Evolutionary conservation across 495 filamentous ascomycete genomes (phyloP).

Genomic region (Aspergillus carlsbadensis): DNA sequence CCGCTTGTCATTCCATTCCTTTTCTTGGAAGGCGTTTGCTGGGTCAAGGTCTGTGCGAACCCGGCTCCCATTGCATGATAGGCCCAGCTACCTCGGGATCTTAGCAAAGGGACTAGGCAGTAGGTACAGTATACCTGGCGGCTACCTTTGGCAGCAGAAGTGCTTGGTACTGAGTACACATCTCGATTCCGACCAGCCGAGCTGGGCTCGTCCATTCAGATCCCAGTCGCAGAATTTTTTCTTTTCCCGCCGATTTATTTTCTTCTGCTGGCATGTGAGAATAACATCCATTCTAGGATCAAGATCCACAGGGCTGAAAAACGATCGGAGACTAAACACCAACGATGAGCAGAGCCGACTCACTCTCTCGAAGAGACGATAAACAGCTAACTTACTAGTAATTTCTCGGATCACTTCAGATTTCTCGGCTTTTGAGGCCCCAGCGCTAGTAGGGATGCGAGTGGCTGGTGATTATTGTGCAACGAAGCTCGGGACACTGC

Average conservation of each 20-base stretch:
- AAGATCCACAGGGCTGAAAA: constrained; percentile 16
- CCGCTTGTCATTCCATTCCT: constrained; percentile 10
- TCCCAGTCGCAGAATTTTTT: constrained; percentile 5
- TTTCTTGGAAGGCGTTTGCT: constrained; percentile 14
- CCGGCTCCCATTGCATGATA: constrained; percentile 16
- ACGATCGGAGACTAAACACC: constrained; percentile 8
- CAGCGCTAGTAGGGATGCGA: not conserved
- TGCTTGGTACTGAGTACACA: not conserved
- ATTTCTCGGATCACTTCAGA: not conserved
- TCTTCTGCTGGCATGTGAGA: not conserved
- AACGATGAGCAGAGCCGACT: not conserved
- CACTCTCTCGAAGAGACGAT: not conserved
- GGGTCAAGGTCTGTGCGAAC: constrained; percentile 18
- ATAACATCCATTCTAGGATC: constrained; percentile 4
- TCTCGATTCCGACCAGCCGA: constrained; percentile 4
- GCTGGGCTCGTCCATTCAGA: not conserved
- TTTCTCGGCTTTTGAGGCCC: not conserved
- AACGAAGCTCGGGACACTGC: constrained; percentile 5
- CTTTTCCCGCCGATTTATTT: constrained; percentile 5
- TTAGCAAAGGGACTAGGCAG: not conserved
- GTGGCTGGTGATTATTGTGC: constrained; percentile 10
- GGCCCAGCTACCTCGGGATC: not conserved
- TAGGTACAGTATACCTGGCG: not conserved
- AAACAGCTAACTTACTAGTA: not conserved
- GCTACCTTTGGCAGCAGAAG: not conserved